Conservation (phyloP, 2,329 filamentous ascomycete species). For the Trichophyton mentagrophytes region DNA sequence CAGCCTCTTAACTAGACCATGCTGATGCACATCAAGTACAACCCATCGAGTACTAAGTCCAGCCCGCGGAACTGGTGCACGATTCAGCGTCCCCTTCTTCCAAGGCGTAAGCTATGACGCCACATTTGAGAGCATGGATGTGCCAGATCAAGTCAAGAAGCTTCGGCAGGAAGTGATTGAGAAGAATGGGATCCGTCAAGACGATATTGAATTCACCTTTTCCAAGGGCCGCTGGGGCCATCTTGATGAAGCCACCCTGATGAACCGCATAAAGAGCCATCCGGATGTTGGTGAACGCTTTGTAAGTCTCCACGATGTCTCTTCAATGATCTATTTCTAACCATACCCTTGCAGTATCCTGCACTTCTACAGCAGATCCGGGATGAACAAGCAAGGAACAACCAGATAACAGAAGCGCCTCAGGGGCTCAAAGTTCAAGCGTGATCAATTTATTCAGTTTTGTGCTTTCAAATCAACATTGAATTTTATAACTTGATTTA, state of each 20-base stretch:
- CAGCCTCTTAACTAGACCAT: neutral
- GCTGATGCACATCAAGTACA: slow-evolving; percentile 37
- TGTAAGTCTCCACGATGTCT: slow-evolving; percentile 20
- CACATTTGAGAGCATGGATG: slow-evolving; percentile 63
- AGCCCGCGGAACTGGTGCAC: slow-evolving; percentile 52
- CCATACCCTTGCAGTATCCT: slow-evolving; percentile 40
- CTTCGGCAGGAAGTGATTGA: slow-evolving; percentile 49
- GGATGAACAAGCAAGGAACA: slow-evolving; percentile 40
- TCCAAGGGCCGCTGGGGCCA: slow-evolving; percentile 53
- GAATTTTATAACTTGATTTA: neutral
- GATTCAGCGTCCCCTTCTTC: slow-evolving; percentile 78
- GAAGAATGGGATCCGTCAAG: slow-evolving; percentile 43
- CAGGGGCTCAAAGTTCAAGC: slow-evolving; percentile 7
- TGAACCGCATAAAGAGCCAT: slow-evolving; percentile 77
- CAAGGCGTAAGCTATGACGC: slow-evolving; percentile 72
- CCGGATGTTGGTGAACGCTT: slow-evolving; percentile 74
- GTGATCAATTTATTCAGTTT: neutral
- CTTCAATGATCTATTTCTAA: slow-evolving; percentile 1
- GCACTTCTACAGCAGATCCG: slow-evolving; percentile 43
- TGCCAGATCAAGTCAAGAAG: slow-evolving; percentile 50
- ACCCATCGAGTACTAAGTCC: slow-evolving; percentile 76
- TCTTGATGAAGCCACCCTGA: slow-evolving; percentile 69
- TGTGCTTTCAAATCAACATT: neutral
- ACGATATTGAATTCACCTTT: slow-evolving; percentile 82
- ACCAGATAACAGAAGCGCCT: slow-evolving; percentile 11